Percentiles rank a stretch among this genome's conserved stretches.
Conservation (phyloP, 768 basidiomycete species). For the Cystofilobasidium macerans region DNA sequence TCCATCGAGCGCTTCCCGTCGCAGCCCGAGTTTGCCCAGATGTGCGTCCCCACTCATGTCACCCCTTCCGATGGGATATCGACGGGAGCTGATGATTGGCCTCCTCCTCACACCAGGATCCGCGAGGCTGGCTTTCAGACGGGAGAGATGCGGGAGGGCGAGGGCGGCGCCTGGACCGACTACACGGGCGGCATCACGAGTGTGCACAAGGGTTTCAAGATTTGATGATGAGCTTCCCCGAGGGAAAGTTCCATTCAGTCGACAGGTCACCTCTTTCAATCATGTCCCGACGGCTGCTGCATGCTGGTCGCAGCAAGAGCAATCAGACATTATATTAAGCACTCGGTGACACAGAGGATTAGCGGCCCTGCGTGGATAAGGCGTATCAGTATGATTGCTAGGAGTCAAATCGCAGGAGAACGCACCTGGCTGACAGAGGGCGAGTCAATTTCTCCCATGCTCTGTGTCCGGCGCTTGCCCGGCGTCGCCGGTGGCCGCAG, state of each 20-base stretch:
- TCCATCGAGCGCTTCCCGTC: constrained; percentile 88
- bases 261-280: too few relatives aligned
- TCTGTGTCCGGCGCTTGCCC: neutral
- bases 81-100: neutral
- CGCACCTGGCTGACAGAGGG: neutral
- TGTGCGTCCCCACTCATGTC: constrained; percentile 46
- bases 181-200: constrained; percentile 80
- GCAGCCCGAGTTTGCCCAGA: constrained; percentile 72
- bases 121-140: constrained; percentile 40
- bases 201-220: constrained; percentile 38
- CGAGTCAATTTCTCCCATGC: neutral
- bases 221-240: constrained; percentile 1
- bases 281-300: too few relatives aligned
- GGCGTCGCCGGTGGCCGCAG: neutral
- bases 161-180: constrained; percentile 53
- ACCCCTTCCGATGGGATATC: neutral
- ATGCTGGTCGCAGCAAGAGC: too few relatives aligned
- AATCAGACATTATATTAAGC: too few relatives aligned
- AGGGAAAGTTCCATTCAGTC: too few relatives aligned
- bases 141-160: constrained; percentile 38
- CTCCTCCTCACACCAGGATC: constrained; percentile 28
- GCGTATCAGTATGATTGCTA: too few relatives aligned
- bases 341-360: too few relatives aligned
- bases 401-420: too few relatives aligned
- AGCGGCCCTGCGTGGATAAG: too few relatives aligned